A percentile compares a stretch with the other conserved stretches of the same genome.
These are phyloP conservation scores for Lunularia cruciata DNA, from an alignment of 225 moss, liverwort and hornwort species.

Conservation along the genomic window DNA sequence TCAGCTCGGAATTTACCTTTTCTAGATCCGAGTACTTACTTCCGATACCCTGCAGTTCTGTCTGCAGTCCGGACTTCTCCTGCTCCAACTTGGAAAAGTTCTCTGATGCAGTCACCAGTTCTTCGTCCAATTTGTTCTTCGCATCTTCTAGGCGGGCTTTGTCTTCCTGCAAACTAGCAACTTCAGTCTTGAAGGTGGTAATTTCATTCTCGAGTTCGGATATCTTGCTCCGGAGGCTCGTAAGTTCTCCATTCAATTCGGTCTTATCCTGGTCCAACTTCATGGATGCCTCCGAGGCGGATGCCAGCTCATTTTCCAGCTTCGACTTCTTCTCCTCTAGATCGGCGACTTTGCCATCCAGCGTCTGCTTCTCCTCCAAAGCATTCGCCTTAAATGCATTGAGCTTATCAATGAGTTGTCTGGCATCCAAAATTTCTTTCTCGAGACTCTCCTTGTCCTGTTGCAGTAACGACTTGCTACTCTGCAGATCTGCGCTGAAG, in stretches of 20 bases:
- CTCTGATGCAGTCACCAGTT: constrained; percentile 1
- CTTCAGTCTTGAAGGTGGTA: not conserved
- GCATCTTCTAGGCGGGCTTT: constrained; percentile 8
- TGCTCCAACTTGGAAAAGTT: not conserved
- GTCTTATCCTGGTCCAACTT: constrained; percentile 11
- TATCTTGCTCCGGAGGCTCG: not conserved
- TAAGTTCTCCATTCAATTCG: not conserved
- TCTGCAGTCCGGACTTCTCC: not conserved
- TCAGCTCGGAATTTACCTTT: not conserved
- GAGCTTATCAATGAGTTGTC: not conserved
- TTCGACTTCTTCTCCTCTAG: constrained; percentile 9
- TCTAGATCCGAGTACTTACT: constrained; percentile 12
- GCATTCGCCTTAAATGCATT: not conserved
- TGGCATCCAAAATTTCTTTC: constrained; percentile 8
- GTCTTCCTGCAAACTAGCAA: not conserved
- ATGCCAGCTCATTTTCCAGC: not conserved
- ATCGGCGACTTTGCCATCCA: not conserved
- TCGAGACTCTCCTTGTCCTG: constrained; percentile 2
- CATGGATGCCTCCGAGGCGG: not conserved
- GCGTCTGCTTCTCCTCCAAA: constrained; percentile 1
- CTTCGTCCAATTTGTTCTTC: constrained; percentile 6
- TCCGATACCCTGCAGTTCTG: constrained; percentile 5
- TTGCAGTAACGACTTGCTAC: not conserved
- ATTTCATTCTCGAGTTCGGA: constrained; percentile 3
- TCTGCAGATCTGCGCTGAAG: not conserved